phyloP scores from a whole-genome alignment of 2,329 filamentous ascomycete species.

The Monilinia fructigena region DNA sequence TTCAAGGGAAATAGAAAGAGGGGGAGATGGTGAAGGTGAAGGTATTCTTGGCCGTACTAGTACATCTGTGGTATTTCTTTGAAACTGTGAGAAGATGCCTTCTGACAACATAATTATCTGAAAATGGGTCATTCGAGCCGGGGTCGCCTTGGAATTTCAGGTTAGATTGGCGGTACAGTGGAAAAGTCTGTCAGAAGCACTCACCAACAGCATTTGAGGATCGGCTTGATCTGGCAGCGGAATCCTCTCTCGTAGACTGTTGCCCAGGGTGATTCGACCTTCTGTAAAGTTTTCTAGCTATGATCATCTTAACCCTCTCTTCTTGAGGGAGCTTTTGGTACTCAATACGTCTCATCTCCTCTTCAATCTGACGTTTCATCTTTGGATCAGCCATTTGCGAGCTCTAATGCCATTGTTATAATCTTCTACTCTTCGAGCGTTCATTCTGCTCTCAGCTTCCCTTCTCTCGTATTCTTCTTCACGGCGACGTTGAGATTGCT shows the following conservation, averaged over 20 bases:
- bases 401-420: background rate
- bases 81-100: background rate
- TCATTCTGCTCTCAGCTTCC: background rate
- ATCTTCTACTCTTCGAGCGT: background rate
- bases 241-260: slow-evolving; percentile 24
- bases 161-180: background rate
- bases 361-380: background rate
- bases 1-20: background rate
- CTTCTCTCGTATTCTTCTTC: background rate
- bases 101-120: background rate
- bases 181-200: background rate
- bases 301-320: background rate
- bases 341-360: background rate
- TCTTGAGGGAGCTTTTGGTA: background rate
- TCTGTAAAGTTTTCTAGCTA: slow-evolving; percentile 10
- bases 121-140: background rate
- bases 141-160: background rate
- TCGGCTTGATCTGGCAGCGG: background rate
- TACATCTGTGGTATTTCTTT: background rate
- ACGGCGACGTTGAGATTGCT: background rate
- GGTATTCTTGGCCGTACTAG: no score
- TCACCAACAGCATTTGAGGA: background rate
- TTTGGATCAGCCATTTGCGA: background rate
- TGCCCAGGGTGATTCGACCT: slow-evolving; percentile 23
- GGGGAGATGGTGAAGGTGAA: background rate